These are phyloP conservation scores for Claviceps purpurea DNA, from an alignment of 2,329 filamentous ascomycete genomes.

Conservation along the genomic window DNA sequence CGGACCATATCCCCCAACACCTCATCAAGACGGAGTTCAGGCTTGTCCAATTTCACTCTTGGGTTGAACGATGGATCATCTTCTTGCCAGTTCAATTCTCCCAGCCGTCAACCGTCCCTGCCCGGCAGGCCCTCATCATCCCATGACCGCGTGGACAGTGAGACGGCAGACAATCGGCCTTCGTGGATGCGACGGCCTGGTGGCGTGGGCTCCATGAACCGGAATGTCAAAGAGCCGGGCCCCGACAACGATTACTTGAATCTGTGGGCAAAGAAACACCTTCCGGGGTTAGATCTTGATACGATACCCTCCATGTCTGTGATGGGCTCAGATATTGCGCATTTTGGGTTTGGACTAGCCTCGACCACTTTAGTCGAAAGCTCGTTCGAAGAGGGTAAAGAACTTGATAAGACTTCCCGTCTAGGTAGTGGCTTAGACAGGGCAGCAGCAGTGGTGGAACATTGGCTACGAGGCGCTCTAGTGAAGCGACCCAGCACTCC, in stretches of 20 bases:
- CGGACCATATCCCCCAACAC: slow-evolving; percentile 51
- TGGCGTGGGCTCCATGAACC: slow-evolving; percentile 71
- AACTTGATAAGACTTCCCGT: slow-evolving; percentile 26
- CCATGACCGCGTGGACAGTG: slow-evolving; percentile 25
- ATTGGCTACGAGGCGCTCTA: slow-evolving; percentile 78
- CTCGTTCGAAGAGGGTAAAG: slow-evolving; percentile 34
- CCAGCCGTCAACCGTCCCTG: slow-evolving; percentile 22
- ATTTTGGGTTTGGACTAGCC: slow-evolving; percentile 36
- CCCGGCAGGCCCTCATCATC: slow-evolving; percentile 21
- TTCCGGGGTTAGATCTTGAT: slow-evolving; percentile 66
- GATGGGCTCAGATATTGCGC: slow-evolving; percentile 46
- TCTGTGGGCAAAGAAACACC: slow-evolving; percentile 67
- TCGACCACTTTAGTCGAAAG: slow-evolving; percentile 35
- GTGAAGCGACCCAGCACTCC: slow-evolving; percentile 45
- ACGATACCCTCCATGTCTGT: slow-evolving; percentile 52
- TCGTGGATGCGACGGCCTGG: slow-evolving; percentile 70
- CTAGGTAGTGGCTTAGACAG: slow-evolving; percentile 56
- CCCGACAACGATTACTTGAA: slow-evolving; percentile 78
- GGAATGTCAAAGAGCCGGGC: slow-evolving; percentile 58
- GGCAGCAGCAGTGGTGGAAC: slow-evolving; percentile 76
- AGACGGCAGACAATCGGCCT: slow-evolving; percentile 27
- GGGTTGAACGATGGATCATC: slow-evolving; percentile 20
- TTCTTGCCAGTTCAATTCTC: slow-evolving; percentile 30
- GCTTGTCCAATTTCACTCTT: slow-evolving; percentile 35
- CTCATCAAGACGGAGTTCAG: slow-evolving; percentile 54